These are phyloP conservation scores for Schizophyllum amplum DNA, from an alignment of 1,284 basidiomycete species.

Conservation along the genomic window DNA sequence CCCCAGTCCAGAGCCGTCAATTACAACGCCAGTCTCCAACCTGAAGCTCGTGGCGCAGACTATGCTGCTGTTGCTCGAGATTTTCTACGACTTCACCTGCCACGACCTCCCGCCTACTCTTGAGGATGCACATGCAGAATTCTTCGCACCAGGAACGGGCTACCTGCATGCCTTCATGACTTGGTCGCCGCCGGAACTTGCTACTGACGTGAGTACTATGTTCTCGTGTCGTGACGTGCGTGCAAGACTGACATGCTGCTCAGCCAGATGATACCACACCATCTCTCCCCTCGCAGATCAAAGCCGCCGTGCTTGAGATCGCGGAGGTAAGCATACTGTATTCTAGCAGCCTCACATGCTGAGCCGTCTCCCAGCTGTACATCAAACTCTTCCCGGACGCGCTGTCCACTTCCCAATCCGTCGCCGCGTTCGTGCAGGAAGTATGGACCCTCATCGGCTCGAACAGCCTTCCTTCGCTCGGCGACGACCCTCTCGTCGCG, in stretches of 20 bases:
- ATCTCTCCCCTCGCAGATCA: conserved; percentile 79
- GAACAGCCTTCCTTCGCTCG: conserved; percentile 58
- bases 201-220: conserved; percentile 53
- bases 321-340: conserved; percentile 47
- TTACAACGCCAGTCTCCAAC: conserved; percentile 33
- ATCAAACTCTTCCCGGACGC: conserved; percentile 90
- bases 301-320: conserved; percentile 88
- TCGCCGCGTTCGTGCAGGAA: conserved; percentile 81
- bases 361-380: conserved; percentile 55
- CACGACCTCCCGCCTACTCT: conserved; percentile 94
- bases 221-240: conserved; percentile 2
- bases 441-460: conserved; percentile 86
- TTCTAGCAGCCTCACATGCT: not conserved
- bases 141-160: conserved; percentile 65
- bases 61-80: conserved; percentile 74
- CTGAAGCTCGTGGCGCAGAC: conserved; percentile 56
- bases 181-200: conserved; percentile 70
- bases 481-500: conserved; percentile 90
- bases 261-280: conserved; percentile 81
- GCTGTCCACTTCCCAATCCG: conserved; percentile 59
- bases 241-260: conserved; percentile 2
- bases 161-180: conserved; percentile 74
- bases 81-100: conserved; percentile 92
- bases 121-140: conserved; percentile 81
- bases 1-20: conserved; percentile 25